phyloP scores from a whole-genome alignment of 768 basidiomycete species.

The Russula lepida region DNA sequence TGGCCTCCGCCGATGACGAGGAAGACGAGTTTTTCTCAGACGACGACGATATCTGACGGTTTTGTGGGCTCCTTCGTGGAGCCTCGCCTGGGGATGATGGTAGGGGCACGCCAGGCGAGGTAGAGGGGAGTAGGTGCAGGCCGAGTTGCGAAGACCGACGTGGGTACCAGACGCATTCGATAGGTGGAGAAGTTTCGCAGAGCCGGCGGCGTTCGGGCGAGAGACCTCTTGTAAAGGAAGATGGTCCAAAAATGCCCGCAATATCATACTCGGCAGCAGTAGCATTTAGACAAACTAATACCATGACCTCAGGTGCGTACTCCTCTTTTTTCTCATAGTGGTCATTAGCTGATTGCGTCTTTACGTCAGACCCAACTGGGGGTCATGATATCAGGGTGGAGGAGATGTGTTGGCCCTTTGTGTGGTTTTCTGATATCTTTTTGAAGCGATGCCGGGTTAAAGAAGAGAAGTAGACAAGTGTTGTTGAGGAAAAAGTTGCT shows the following conservation, averaged over 20 bases:
- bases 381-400: background rate
- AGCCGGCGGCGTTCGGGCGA: background rate
- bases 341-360: background rate
- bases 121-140: slow-evolving; percentile 27
- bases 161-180: background rate
- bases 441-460: background rate
- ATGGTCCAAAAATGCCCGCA: background rate
- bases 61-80: slow-evolving; percentile 72
- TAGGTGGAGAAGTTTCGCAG: background rate
- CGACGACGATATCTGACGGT: slow-evolving; percentile 77
- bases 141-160: background rate
- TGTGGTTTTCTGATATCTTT: background rate
- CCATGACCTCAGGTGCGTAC: slow-evolving; percentile 8
- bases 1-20: slow-evolving; percentile 65
- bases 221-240: background rate
- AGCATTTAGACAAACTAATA: background rate
- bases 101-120: slow-evolving; percentile 61
- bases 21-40: slow-evolving; percentile 78
- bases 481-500: background rate
- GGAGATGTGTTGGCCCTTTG: background rate
- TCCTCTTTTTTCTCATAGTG: background rate
- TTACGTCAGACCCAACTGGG: background rate
- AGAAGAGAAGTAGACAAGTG: background rate
- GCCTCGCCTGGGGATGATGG: slow-evolving; percentile 47
- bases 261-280: background rate